These are phyloP conservation scores for Nannochloropsis granulata DNA, from an alignment of 108 stramenopile genomes.

Conservation along the genomic window DNA sequence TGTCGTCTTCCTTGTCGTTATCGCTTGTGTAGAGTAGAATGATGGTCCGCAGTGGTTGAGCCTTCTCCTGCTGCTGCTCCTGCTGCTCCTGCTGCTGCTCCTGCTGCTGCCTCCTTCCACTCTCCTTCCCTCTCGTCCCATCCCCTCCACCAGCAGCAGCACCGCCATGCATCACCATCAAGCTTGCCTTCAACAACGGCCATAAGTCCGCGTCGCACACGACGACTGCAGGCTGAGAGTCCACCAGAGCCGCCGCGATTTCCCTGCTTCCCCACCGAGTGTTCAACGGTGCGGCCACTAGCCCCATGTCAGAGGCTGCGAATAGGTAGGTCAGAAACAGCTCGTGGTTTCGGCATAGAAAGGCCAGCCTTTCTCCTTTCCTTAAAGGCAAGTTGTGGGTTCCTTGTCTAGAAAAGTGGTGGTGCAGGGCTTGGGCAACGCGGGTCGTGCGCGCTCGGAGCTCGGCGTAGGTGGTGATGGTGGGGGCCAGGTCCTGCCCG, in stretches of 20 bases:
- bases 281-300: slow-evolving; percentile 16
- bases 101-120: not conserved
- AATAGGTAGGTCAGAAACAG: not conserved
- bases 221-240: not conserved
- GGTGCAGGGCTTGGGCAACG: not conserved
- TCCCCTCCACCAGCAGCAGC: not conserved
- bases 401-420: not conserved
- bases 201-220: not conserved
- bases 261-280: slow-evolving; percentile 5
- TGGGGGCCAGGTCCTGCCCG: not conserved
- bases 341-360: not conserved
- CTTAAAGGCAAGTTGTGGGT: too few relatives aligned
- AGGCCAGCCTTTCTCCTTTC: not conserved
- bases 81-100: too few relatives aligned
- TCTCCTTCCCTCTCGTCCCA: not conserved
- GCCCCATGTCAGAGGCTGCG: not conserved
- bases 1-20: not conserved
- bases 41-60: not conserved
- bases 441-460: not conserved
- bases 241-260: not conserved
- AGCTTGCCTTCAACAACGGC: not conserved
- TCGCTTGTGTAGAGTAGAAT: not conserved
- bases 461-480: not conserved
- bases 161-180: not conserved
- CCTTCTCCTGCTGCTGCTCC: not conserved